A percentile compares a stretch with the other conserved stretches of the same genome.
These are phyloP conservation scores for Russula sp. DNA, from an alignment of 768 basidiomycete species.

Conservation along the genomic window DNA sequence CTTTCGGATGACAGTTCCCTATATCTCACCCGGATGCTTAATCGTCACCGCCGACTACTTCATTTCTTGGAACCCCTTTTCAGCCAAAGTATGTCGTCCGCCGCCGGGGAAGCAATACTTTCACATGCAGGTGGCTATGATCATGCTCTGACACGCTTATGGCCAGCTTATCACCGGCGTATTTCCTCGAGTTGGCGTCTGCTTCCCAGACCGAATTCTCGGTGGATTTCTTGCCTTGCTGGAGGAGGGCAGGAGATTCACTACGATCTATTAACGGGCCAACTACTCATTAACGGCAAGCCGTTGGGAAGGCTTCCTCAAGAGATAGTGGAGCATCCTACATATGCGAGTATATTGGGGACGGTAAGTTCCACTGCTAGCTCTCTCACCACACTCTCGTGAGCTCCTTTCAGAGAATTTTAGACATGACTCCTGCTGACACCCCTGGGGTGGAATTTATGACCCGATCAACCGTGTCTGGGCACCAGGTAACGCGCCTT, in stretches of 20 bases:
- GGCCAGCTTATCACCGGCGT: background rate
- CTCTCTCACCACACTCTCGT: background rate
- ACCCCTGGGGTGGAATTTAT: conserved; percentile 1
- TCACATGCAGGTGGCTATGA: background rate
- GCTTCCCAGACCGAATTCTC: conserved; percentile 6
- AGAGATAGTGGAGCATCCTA: background rate
- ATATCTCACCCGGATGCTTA: background rate
- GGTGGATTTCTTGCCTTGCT: conserved; percentile 2
- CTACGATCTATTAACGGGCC: background rate
- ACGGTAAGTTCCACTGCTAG: background rate
- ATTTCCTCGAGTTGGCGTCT: conserved; percentile 1
- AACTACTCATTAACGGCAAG: background rate
- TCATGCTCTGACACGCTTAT: background rate
- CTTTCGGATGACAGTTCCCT: background rate
- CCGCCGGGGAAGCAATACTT: background rate
- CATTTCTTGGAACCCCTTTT: background rate
- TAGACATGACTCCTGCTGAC: conserved; percentile 1
- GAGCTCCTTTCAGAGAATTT: background rate
- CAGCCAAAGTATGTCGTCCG: background rate
- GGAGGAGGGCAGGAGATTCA: conserved; percentile 3
- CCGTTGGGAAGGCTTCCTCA: background rate
- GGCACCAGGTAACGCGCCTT: background rate
- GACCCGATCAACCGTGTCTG: background rate
- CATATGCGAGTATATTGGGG: conserved; percentile 1
- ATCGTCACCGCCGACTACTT: background rate